These are phyloP conservation scores for Ceratocystis colombiana DNA, from an alignment of 2,329 filamentous ascomycete species.

Conservation along the genomic window DNA sequence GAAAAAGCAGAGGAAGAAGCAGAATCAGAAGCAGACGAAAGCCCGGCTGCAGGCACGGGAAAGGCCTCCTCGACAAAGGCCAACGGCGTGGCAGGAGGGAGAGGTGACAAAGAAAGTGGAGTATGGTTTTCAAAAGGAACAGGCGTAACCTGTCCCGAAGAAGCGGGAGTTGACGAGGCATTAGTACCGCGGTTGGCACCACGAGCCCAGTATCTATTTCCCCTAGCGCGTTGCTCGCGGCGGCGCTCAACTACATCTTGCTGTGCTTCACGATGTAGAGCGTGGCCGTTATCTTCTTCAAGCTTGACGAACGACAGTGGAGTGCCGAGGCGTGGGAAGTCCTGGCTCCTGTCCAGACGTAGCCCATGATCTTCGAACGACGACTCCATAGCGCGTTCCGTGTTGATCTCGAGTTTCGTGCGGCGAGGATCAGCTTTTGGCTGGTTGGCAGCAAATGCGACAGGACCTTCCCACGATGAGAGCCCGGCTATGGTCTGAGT, in stretches of 20 bases:
- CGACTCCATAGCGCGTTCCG: slow-evolving; percentile 14
- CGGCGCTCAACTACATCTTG: slow-evolving; percentile 12
- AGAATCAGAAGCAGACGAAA: not conserved
- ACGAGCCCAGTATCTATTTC: slow-evolving; percentile 15
- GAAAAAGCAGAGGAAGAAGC: not conserved
- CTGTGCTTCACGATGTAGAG: slow-evolving; percentile 9
- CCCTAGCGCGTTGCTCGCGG: slow-evolving; percentile 2
- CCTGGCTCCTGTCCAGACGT: slow-evolving; percentile 11
- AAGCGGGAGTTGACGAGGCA: not conserved
- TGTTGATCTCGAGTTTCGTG: slow-evolving; percentile 15
- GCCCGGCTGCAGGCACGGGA: not conserved
- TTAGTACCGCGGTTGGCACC: not conserved
- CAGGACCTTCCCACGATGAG: slow-evolving; percentile 1
- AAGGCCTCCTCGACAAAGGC: not conserved
- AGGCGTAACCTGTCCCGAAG: not conserved
- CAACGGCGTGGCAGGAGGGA: not conserved
- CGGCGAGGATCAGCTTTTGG: slow-evolving; percentile 13
- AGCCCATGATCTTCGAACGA: slow-evolving; percentile 14
- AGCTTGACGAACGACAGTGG: not conserved
- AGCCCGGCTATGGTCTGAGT: slow-evolving; percentile 10
- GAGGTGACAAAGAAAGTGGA: not conserved
- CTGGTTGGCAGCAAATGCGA: slow-evolving; percentile 4
- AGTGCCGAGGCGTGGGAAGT: slow-evolving; percentile 14
- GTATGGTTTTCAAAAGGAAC: not conserved
- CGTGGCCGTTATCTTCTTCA: slow-evolving; percentile 11